Percentiles rank a stretch among this genome's conserved stretches.
Conservation (phyloP, 768 basidiomycete genomes). For the Hirschioporus abietinus region DNA sequence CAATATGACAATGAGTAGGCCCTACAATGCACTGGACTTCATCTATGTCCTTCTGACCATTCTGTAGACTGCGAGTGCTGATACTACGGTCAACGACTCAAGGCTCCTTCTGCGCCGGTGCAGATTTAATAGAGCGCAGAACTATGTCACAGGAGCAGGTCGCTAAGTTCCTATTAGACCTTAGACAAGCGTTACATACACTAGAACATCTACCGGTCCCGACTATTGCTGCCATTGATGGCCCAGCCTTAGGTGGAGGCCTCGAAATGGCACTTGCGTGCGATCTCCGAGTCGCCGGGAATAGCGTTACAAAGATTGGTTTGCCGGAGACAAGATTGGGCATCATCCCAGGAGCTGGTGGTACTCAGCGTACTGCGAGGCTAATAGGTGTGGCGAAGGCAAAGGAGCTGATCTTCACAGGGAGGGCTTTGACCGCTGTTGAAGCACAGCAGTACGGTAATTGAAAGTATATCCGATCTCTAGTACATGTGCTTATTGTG, state of each 20-base stretch:
- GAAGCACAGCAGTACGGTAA: constrained; percentile 73
- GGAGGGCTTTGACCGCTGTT: constrained; percentile 55
- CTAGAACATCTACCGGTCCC: constrained; percentile 85
- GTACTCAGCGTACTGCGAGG: constrained; percentile 78
- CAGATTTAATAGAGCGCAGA: constrained; percentile 82
- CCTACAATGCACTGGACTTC: constrained; percentile 8
- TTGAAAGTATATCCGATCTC: constrained; percentile 7
- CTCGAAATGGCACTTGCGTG: constrained; percentile 84
- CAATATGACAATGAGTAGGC: constrained; percentile 62
- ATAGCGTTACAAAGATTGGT: constrained; percentile 76
- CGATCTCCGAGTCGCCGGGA: constrained; percentile 83
- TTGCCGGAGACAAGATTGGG: constrained; percentile 74
- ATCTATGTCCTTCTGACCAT: constrained; percentile 1
- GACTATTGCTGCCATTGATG: constrained; percentile 89
- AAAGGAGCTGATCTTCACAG: constrained; percentile 85
- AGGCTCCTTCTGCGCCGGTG: constrained; percentile 89
- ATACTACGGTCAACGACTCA: constrained; percentile 74
- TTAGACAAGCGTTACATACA: constrained; percentile 64
- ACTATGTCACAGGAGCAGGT: constrained; percentile 75
- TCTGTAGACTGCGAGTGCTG: constrained; percentile 63
- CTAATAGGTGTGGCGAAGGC: constrained; percentile 75
- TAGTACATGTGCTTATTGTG: constrained; percentile 11
- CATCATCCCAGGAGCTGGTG: constrained; percentile 89
- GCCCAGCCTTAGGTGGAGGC: constrained; percentile 91
- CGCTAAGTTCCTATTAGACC: constrained; percentile 67